Base-by-base conservation (phyloP, 169 alveolate genomes). In the Plasmodium adleri region DNA sequence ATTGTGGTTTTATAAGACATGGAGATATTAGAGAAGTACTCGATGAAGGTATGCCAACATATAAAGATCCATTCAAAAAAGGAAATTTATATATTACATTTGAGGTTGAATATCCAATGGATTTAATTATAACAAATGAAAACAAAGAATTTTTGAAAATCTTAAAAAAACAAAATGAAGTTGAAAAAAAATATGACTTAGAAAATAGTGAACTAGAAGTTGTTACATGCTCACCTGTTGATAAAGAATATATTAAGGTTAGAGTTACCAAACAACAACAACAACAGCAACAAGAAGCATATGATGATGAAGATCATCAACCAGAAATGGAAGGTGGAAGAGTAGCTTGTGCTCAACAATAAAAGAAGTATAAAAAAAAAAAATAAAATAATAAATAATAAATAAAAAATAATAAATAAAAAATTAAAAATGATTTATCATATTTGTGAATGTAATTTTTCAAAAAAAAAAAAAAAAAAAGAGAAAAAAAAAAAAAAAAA, bases 21-120 rank as follows among this genome's bases (percentile, higher is more conserved):
- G 97, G 97, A 56, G 97, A 95, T 54, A 92, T 97, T 47, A 97
- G 97, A 93, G 97, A 98, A 66, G 94, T 98, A 8, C 94, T 94
- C 83, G 97, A 95, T 15, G 98, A 95, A 80, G 99, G 99, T 8
- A 96, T 98, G 99, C 99, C 99, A 26, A 94, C 96, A 58, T 97
- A 96, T 94, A 97, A 98, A 93, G 96, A 97, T 56, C 97, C 99
- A 4, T 96, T 93, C 88, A 91, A 94, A 75, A 96, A 94, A 90
- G 99, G 99, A 50, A 96, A 98, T 73, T 94, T 98, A 63, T 97
- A 96, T 94, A 92, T 98, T 32, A 95, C 96, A 13, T 97, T 98
- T 83, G 97, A 97, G 88, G 98, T 98, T 32, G 96, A 93, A 50
- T 98, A 98, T 94, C 99, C 99, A 15, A 95, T 94, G 74, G 94